Percentiles rank a stretch among this genome's conserved stretches.
Conservation (phyloP, 2,329 filamentous ascomycete species). For the Chalara sp. region DNA sequence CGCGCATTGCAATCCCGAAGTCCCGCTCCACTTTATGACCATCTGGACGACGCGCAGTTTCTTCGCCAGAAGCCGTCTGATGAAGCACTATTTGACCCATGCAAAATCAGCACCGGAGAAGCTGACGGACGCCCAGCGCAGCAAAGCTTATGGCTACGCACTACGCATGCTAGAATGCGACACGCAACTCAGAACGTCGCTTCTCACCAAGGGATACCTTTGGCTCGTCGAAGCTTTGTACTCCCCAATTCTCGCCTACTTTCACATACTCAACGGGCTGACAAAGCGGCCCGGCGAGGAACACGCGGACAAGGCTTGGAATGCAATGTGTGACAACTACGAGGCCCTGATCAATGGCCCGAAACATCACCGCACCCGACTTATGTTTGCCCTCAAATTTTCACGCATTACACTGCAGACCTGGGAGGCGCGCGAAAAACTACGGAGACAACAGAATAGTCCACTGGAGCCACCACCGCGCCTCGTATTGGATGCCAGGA, state of each 20-base stretch:
- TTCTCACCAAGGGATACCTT: slow-evolving; percentile 15
- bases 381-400: background rate
- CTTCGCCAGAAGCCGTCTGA: slow-evolving; percentile 22
- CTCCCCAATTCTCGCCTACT: slow-evolving; percentile 21
- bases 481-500: background rate
- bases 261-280: slow-evolving; percentile 21
- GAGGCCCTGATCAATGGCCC: slow-evolving; percentile 5
- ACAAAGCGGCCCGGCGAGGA: slow-evolving; percentile 11
- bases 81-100: slow-evolving; percentile 21
- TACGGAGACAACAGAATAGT: no score
- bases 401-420: background rate
- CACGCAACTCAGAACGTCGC: slow-evolving; percentile 16
- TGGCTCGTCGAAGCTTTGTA: slow-evolving; percentile 21
- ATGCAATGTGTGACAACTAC: slow-evolving; percentile 9
- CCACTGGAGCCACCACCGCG: no score
- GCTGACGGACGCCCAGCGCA: slow-evolving; percentile 18
- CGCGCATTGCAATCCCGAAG: slow-evolving; percentile 32
- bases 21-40: slow-evolving; percentile 30
- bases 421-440: background rate
- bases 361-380: background rate
- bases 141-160: slow-evolving; percentile 24
- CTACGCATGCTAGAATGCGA: slow-evolving; percentile 23
- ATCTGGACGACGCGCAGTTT: slow-evolving; percentile 20
- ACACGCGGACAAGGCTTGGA: slow-evolving; percentile 18
- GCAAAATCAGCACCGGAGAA: slow-evolving; percentile 12